Evolutionary conservation across 2,329 filamentous ascomycete genomes (phyloP), one percentile per base, ranked within the genome.

Genomic region (Diaporthe sp.): DNA sequence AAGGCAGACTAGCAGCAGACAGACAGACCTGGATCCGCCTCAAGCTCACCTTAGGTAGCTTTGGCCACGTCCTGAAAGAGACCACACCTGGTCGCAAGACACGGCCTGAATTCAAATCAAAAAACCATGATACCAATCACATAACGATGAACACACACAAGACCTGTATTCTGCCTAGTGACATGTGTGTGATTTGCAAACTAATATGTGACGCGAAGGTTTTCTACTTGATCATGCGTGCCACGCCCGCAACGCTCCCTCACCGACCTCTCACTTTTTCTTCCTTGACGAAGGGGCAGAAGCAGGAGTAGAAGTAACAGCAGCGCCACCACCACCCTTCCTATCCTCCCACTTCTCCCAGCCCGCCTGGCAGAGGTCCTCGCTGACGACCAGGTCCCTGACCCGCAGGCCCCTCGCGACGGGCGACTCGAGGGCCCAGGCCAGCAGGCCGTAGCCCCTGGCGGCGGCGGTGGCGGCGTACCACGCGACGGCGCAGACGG

Each of bases 351-450:
- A 98, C 82, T 94, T 93, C 85, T 96, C 94, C 96, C 96, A 99
- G 2, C 97, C 97, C 57, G 95, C 93, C 86, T 98, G 95, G 47
- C 93, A 93, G 79, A 98, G 85, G 84, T 98, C 96, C 85, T 98
- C 96, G 82, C 94, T 93, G 9, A 97, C 88, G 17, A 97, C 92
- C 77, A 99, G 85, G 84, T 99, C 97, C 76, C 97, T 89, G 65
- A 98, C 86, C 76, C 96, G 89, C 65, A 97, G 86, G 78, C 92
- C 88, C 81, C 90, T 90, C 4, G 91, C 90, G 5, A 94, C 79
- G 39, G 91, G 89, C 49, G 91, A 87, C 37, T 95, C 92, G 73
- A 98, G 84, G 3, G 87, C 90, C 93, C 94, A 95, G 8, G 91
- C 88, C 75, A 98, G 83, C 87, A 92, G 89, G 0, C 95, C 96